Conservation (phyloP, 148 eudicot genomes). For the Rhododendron simsii region DNA sequence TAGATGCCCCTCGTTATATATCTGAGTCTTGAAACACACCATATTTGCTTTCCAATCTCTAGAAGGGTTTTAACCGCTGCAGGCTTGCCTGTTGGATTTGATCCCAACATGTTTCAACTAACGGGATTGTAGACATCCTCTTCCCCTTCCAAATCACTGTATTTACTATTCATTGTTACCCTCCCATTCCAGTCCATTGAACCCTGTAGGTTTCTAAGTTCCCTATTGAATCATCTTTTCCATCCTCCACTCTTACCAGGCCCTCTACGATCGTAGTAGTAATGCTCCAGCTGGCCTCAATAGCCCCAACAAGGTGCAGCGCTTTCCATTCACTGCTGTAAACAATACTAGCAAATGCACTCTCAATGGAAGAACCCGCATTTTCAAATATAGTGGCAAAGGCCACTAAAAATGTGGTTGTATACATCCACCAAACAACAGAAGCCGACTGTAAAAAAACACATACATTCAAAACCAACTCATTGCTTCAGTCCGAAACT, state of each 20-base stretch:
- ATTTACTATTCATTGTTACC: neutral
- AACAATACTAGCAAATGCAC: neutral
- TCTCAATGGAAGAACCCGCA: neutral
- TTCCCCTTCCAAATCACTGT: neutral
- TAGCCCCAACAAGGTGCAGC: neutral
- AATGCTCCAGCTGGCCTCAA: neutral
- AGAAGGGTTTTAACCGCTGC: neutral
- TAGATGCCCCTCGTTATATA: neutral
- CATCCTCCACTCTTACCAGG: neutral
- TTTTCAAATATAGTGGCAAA: neutral
- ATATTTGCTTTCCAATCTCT: neutral
- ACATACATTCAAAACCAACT: neutral
- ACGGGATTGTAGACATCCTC: neutral
- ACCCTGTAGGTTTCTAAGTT: neutral
- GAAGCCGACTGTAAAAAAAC: neutral
- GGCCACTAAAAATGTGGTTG: neutral
- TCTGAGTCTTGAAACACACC: neutral
- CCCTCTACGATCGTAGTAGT: neutral
- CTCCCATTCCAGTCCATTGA: neutral
- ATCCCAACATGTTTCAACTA: neutral
- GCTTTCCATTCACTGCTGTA: neutral
- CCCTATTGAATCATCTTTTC: neutral
- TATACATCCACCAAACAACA: neutral
- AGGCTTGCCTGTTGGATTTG: neutral
- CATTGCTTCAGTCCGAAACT: neutral